Conservation (phyloP, 768 basidiomycete genomes). For the Suillus sp. region DNA sequence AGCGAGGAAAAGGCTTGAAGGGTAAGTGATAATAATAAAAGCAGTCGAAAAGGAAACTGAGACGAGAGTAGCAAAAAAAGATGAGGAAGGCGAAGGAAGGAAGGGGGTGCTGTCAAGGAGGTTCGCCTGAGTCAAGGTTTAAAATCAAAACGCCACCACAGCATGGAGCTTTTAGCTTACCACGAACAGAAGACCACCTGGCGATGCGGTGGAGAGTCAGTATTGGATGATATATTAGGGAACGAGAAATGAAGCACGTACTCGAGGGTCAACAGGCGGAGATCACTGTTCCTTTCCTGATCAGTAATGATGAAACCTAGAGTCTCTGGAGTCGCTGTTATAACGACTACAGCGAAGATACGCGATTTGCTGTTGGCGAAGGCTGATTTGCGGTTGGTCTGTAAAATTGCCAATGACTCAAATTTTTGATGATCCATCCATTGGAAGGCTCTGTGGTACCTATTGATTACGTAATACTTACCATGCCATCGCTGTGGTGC, state of each 20-base stretch:
- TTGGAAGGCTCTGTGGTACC: background rate
- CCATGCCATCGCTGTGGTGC: background rate
- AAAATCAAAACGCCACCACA: conserved; percentile 18
- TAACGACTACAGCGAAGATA: conserved; percentile 27
- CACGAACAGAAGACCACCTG: conserved; percentile 82
- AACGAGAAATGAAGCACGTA: conserved; percentile 41
- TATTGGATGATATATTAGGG: conserved; percentile 11
- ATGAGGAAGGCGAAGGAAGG: conserved; percentile 6
- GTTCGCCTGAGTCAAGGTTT: conserved; percentile 59
- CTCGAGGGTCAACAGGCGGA: conserved; percentile 82
- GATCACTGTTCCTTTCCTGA: conserved; percentile 77
- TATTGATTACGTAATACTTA: conserved; percentile 11
- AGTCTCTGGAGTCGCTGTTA: conserved; percentile 43
- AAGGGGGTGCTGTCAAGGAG: conserved; percentile 60
- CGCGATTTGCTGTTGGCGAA: conserved; percentile 10
- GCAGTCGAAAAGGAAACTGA: conserved; percentile 15
- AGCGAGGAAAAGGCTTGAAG: conserved; percentile 66
- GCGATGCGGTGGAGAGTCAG: conserved; percentile 21
- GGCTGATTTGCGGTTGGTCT: conserved; percentile 21
- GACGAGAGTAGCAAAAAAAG: conserved; percentile 14
- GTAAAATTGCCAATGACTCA: conserved; percentile 24
- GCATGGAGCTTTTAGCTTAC: conserved; percentile 41
- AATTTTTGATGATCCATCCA: conserved; percentile 24
- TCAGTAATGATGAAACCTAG: conserved; percentile 64
- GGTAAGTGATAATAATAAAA: conserved; percentile 29